Evolutionary conservation across 73 alveolate species (phyloP).

Genomic region (Uronychia setigera): DNA sequence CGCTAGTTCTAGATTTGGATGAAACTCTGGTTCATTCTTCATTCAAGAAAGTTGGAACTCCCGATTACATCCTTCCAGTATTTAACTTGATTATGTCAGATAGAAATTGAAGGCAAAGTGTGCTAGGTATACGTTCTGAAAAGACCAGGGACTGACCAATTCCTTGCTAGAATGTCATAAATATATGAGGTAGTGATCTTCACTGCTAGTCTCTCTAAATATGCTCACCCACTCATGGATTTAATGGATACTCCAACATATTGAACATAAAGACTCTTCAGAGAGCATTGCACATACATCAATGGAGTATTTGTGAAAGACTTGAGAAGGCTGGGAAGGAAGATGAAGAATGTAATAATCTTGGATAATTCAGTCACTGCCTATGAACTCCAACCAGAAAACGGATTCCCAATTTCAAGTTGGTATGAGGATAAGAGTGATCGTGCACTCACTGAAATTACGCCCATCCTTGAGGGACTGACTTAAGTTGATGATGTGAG

Average conservation of each 20-base stretch:
- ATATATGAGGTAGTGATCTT: slow-evolving; percentile 68
- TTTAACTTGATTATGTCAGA: background rate
- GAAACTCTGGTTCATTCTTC: slow-evolving; percentile 83
- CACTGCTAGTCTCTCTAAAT: slow-evolving; percentile 69
- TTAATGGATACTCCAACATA: slow-evolving; percentile 57
- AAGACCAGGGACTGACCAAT: slow-evolving; percentile 70
- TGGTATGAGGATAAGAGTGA: slow-evolving; percentile 76
- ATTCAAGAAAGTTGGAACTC: slow-evolving; percentile 34
- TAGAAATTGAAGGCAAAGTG: slow-evolving; percentile 39
- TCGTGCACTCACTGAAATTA: slow-evolving; percentile 56
- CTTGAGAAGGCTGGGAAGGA: slow-evolving; percentile 77
- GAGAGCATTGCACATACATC: slow-evolving; percentile 92
- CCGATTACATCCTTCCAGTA: slow-evolving; percentile 55
- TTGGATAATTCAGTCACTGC: slow-evolving; percentile 81
- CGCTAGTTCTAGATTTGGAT: slow-evolving; percentile 82
- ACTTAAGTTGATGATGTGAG: slow-evolving; percentile 66
- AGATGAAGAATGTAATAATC: slow-evolving; percentile 76
- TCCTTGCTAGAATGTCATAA: slow-evolving; percentile 46
- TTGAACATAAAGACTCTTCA: slow-evolving; percentile 59
- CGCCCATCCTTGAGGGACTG: slow-evolving; percentile 40
- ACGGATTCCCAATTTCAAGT: slow-evolving; percentile 64
- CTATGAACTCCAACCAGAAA: slow-evolving; percentile 73
- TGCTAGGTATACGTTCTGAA: slow-evolving; percentile 51
- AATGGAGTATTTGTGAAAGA: slow-evolving; percentile 84
- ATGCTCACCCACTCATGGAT: slow-evolving; percentile 75